Conservation (phyloP, 305 asterid species). For the Ajuga reptans region DNA sequence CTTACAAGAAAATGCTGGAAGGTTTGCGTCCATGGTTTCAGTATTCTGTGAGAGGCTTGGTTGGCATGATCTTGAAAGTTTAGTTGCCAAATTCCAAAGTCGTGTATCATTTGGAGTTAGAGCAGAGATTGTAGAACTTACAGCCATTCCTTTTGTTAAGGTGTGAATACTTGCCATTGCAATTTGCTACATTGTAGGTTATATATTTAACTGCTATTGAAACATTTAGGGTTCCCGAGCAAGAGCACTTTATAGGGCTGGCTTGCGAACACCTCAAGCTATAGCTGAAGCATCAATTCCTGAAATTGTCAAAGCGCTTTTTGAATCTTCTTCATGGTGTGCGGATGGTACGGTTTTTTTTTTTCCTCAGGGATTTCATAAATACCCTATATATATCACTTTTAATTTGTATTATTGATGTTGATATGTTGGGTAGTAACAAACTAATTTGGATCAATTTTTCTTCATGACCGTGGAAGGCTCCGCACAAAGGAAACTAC, state of each 20-base stretch:
- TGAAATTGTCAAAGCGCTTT: conserved; percentile 82
- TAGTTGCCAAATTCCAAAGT: conserved; percentile 86
- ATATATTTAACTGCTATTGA: conserved; percentile 20
- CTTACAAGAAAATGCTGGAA: conserved; percentile 97
- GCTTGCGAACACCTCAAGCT: conserved; percentile 89
- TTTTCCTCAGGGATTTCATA: neutral
- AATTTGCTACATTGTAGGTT: conserved; percentile 13
- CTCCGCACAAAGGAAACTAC: conserved; percentile 58
- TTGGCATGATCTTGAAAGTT: conserved; percentile 92
- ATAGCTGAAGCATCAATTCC: conserved; percentile 92
- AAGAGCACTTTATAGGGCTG: conserved; percentile 93
- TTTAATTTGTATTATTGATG: neutral
- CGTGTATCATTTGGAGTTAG: conserved; percentile 98
- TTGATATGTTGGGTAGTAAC: conserved; percentile 6
- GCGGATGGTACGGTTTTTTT: conserved; percentile 42
- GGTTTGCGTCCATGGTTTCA: conserved; percentile 99
- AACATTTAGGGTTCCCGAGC: conserved; percentile 90
- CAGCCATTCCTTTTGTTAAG: conserved; percentile 90
- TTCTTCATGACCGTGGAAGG: conserved; percentile 34
- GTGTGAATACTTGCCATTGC: conserved; percentile 33
- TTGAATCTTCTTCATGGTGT: conserved; percentile 84
- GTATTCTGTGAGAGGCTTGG: conserved; percentile 99
- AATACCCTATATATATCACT: neutral
- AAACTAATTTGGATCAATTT: conserved; percentile 25
- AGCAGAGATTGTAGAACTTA: conserved; percentile 97